Evolutionary conservation across 2,329 filamentous ascomycete genomes (phyloP), one percentile per base, ranked within the genome.

Genomic region (Ceratocystis eucalypticola): DNA sequence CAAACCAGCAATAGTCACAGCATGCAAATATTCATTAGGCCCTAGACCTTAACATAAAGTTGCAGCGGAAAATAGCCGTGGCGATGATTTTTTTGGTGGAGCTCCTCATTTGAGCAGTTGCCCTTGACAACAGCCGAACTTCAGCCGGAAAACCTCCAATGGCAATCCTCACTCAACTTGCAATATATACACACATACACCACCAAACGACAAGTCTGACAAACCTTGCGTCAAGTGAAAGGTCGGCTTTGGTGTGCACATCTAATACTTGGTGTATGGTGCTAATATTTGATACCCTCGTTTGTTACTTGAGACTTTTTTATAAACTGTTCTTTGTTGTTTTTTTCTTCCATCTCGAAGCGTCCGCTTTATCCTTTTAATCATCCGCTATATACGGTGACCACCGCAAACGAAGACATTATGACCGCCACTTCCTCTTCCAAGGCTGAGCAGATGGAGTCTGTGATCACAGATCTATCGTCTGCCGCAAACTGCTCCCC

Each of bases 91-190:
- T 57, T 62, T 62, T 69, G 55, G 30, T 59, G 30, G 53, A 59
- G 55, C n/a, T 59, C 30, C 8, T 30, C 8, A 6, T 5, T 48
- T 8, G 66, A 55, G 45, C 66, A 63, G 76, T 77, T 77, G 75
- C 74, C 73, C 74, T 66, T 63, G 72, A 71, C 76, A 74, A 77
- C 76, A 62, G 0, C 71, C 72, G 71, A 69, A 70, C 65, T 74
- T 76, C 75, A 73, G 69, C 74, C 73, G 68, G 25, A 12, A 33
- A 62, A 1, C 44, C 59, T 57, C 44, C 44, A 37, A n/a, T 5
- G 37, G 48, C 22, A 17, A 61, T 44, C 65, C 65, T 33, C 55
- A 33, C 50, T 15, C 37, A 63, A 46, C n/a, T 20, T 30, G 25
- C 33, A 30, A 33, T 33, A 55, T 53, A 12, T 53, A 12, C 22